phyloP scores from a whole-genome alignment of 179 eudicot genomes.

The Pouteria campechiana region DNA sequence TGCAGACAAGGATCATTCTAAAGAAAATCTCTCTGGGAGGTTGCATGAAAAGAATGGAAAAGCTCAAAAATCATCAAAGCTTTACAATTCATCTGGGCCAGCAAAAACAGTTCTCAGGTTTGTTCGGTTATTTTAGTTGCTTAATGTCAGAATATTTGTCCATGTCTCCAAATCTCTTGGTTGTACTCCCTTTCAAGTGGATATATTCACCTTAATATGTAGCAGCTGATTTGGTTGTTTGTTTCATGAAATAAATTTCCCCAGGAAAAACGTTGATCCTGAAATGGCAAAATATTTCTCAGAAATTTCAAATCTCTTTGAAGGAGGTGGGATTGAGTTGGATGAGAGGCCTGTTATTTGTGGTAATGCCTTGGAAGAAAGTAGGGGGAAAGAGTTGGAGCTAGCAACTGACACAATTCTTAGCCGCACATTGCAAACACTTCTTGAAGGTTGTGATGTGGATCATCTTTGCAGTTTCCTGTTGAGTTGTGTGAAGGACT shows the following conservation, averaged over 20 bases:
- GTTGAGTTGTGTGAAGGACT: conserved; percentile 50
- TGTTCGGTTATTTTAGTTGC: background rate
- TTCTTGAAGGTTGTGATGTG: conserved; percentile 71
- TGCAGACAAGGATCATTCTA: conserved; percentile 16
- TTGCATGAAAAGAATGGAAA: conserved; percentile 11
- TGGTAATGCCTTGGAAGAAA: conserved; percentile 55
- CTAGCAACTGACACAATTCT: conserved; percentile 31
- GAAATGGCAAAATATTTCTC: conserved; percentile 55
- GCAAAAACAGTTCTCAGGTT: conserved; percentile 65
- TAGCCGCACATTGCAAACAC: conserved; percentile 72
- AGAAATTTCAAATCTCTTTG: conserved; percentile 56
- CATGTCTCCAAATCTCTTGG: background rate
- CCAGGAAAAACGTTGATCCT: conserved; percentile 86
- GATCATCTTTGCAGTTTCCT: conserved; percentile 75
- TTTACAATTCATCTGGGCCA: conserved; percentile 15
- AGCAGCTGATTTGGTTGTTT: conserved; percentile 11
- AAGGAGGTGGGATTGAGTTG: conserved; percentile 39
- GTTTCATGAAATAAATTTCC: no score
- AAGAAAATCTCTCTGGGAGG: conserved; percentile 19
- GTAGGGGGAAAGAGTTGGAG: conserved; percentile 36
- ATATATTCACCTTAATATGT: conserved; percentile 2
- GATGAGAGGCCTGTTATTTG: conserved; percentile 62
- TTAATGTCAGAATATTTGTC: background rate
- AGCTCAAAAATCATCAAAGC: conserved; percentile 18
- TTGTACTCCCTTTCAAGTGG: background rate